Evolutionary conservation across 2,329 filamentous ascomycete genomes (phyloP).

Genomic region (Epichloe gansuensis): DNA sequence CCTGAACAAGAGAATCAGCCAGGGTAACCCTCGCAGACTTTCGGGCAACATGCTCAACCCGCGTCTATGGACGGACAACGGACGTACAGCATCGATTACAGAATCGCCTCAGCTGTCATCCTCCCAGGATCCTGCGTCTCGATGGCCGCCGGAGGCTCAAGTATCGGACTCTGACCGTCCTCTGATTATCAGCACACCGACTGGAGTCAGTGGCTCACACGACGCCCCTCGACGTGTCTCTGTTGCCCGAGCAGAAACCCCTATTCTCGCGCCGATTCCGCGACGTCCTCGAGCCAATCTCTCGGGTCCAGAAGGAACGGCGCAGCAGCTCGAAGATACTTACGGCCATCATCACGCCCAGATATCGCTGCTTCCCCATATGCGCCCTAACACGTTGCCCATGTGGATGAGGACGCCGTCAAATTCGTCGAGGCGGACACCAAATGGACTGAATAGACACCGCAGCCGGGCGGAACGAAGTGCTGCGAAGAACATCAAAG

Average conservation of each 20-base stretch:
- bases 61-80: conserved; percentile 2
- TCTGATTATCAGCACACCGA: conserved; percentile 49
- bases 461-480: conserved; percentile 47
- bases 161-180: conserved; percentile 33
- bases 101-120: not conserved
- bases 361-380: conserved; percentile 4
- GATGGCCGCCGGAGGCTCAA: conserved; percentile 6
- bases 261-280: conserved; percentile 41
- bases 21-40: conserved; percentile 27
- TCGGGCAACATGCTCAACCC: conserved; percentile 28
- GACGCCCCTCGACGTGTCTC: conserved; percentile 28
- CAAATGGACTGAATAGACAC: conserved; percentile 33
- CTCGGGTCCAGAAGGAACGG: conserved; percentile 28
- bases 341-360: conserved; percentile 26
- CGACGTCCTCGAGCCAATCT: conserved; percentile 32
- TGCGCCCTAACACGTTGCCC: conserved; percentile 12
- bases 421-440: conserved; percentile 21
- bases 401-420: conserved; percentile 26
- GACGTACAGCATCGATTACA: not conserved
- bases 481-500: conserved; percentile 49
- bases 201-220: conserved; percentile 40
- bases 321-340: conserved; percentile 44
- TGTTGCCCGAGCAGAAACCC: conserved; percentile 26
- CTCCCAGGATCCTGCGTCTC: not conserved
- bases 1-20: conserved; percentile 25